Evolutionary conservation across 1,284 basidiomycete species (phyloP), one percentile per base, ranked within the genome.

Genomic region (Heterobasidion annosum): DNA sequence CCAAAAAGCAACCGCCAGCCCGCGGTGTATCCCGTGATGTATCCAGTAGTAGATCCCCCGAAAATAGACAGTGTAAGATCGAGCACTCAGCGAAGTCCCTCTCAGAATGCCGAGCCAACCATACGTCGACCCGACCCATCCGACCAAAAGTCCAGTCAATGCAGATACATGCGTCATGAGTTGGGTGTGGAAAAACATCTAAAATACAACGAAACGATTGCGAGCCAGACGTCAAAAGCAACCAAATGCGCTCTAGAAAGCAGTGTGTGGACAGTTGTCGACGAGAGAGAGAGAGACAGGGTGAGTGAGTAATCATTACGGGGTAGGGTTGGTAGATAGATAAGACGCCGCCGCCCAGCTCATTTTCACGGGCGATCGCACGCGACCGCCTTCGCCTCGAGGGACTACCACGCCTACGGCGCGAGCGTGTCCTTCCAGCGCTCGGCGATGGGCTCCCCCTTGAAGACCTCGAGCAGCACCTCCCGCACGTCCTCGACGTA

Each of bases 401-500:
- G 25, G 25, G 25, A 4, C 25, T 4, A 25, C 25, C 3, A 25
- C 25, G 25, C 25, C 25, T 25, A 25, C 25, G 25, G 25, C n/a
- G 37, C 10, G 5, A 76, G 61, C 12, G 77, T 83, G 62, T 82
- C 86, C 66, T 79, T 81, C 85, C 87, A 91, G 60, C 81, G 72
- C 65, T 85, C 79, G 19, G 76, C 73, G 10, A 83, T 65, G 16
- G 74, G 68, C 59, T 81, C 76, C 8, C 79, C 84, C 37, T 73
- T 77, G 72, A 96, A 96, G 50, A 91, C 89, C 71, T 94, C 91
- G 55, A 83, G 77, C 60, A 95, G 69, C 2, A 97, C 93, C 71
- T 96, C 90, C 60, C 78, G 78, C 52, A 95, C 91, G 63, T 91
- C 88, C 65, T 96, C 92, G 51, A 96, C 94, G 64, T 92, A 97